phyloP scores from a whole-genome alignment of 768 basidiomycete genomes.

The Chalciporus pseudorubinellus region DNA sequence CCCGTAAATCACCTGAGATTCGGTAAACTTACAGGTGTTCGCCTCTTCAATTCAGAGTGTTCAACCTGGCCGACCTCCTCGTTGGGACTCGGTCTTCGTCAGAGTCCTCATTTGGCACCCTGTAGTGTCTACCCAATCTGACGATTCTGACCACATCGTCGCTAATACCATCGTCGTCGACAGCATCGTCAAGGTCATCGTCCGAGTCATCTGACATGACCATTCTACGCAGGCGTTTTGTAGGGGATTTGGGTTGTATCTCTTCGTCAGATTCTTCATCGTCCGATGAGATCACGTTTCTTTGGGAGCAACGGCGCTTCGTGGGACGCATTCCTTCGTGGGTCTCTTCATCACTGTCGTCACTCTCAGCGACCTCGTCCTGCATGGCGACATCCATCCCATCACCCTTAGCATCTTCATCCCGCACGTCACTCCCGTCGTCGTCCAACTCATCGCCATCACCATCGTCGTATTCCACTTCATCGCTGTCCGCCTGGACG shows the following conservation, averaged over 20 bases:
- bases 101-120: background rate
- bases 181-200: background rate
- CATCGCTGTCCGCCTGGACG: slow-evolving; percentile 3
- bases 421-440: background rate
- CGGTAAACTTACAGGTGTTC: background rate
- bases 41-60: background rate
- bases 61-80: background rate
- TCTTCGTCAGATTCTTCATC: background rate
- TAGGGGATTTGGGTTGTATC: background rate
- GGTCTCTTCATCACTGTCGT: background rate
- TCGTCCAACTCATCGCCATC: background rate
- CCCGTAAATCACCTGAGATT: background rate
- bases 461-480: background rate
- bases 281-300: slow-evolving; percentile 6
- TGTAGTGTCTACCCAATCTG: slow-evolving; percentile 8
- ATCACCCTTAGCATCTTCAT: too few species aligned
- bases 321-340: background rate
- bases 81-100: slow-evolving; percentile 1
- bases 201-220: slow-evolving; percentile 7
- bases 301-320: background rate
- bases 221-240: background rate
- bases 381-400: background rate
- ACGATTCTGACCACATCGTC: accelerated
- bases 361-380: background rate
- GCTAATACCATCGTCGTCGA: background rate